A percentile compares a stretch with the other conserved stretches of the same genome.
phyloP scores from a whole-genome alignment of 1,139 yeast species.

The Scheffersomyces illinoinensis region DNA sequence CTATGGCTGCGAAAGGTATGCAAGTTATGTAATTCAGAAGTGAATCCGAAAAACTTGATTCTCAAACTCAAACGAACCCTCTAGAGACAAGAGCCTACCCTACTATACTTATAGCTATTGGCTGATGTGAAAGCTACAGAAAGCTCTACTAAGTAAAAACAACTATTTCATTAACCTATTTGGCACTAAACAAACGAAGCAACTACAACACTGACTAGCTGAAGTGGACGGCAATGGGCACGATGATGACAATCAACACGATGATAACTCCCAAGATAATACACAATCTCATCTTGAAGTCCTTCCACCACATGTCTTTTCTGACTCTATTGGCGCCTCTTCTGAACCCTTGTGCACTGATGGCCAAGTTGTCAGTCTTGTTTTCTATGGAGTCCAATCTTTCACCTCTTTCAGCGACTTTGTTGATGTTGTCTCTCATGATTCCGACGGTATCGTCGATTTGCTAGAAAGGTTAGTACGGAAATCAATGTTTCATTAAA shows the following conservation, averaged over 20 bases:
- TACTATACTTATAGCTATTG: background rate
- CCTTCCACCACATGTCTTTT: slow-evolving; percentile 99
- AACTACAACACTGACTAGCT: slow-evolving; percentile 25
- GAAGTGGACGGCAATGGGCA: slow-evolving; percentile 92
- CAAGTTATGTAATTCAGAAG: background rate
- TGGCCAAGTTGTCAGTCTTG: slow-evolving; percentile 91
- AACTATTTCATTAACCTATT: background rate
- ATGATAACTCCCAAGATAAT: slow-evolving; percentile 78
- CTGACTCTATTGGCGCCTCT: slow-evolving; percentile 97
- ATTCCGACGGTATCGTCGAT: slow-evolving; percentile 96
- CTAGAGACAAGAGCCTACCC: background rate
- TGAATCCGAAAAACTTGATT: too few relatives aligned
- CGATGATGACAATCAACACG: slow-evolving; percentile 83
- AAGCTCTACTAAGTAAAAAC: background rate
- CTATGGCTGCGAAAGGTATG: background rate
- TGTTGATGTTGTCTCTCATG: slow-evolving; percentile 96
- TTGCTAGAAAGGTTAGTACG: slow-evolving; percentile 48
- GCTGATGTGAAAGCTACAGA: background rate
- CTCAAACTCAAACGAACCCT: too few relatives aligned
- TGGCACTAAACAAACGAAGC: background rate
- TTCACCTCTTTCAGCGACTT: slow-evolving; percentile 94
- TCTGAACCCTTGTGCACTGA: slow-evolving; percentile 93
- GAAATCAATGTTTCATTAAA: background rate
- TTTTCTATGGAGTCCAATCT: slow-evolving; percentile 90
- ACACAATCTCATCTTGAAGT: slow-evolving; percentile 94